Percentiles rank a stretch among this genome's conserved stretches.
phyloP scores from a whole-genome alignment of 768 basidiomycete genomes.

The Suillus bovinus region DNA sequence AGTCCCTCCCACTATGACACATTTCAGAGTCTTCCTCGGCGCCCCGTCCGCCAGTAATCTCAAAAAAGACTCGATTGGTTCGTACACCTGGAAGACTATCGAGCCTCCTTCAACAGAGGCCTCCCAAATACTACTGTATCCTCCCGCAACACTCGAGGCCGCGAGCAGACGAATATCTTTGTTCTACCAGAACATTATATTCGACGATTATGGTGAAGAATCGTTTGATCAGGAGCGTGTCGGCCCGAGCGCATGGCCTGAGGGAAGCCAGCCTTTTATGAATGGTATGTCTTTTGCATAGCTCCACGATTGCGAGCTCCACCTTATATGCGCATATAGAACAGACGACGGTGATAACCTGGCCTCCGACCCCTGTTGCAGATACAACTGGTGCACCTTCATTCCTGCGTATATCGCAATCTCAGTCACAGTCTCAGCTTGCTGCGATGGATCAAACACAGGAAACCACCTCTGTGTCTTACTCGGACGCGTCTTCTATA shows the following conservation, averaged over 20 bases:
- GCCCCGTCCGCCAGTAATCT: slow-evolving; percentile 39
- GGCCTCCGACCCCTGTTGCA: slow-evolving; percentile 49
- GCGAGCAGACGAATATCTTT: slow-evolving; percentile 70
- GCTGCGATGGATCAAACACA: slow-evolving; percentile 43
- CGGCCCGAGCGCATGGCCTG: slow-evolving; percentile 20
- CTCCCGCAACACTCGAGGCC: slow-evolving; percentile 58
- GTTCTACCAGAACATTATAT: slow-evolving; percentile 74
- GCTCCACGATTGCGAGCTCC: slow-evolving; percentile 4
- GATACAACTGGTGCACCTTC: slow-evolving; percentile 23
- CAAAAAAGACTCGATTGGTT: slow-evolving; percentile 29
- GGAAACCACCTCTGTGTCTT: slow-evolving; percentile 50
- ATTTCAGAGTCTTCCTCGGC: slow-evolving; percentile 56
- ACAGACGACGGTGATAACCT: slow-evolving; percentile 54
- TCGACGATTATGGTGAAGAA: slow-evolving; percentile 46
- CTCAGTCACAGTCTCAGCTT: slow-evolving; percentile 15
- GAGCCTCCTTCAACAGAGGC: slow-evolving; percentile 22
- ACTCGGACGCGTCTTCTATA: slow-evolving; percentile 72
- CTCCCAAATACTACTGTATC: slow-evolving; percentile 35
- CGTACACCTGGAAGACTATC: slow-evolving; percentile 49
- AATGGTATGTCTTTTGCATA: slow-evolving; percentile 7
- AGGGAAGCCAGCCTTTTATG: slow-evolving; percentile 2
- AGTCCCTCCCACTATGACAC: slow-evolving; percentile 20
- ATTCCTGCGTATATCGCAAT: slow-evolving; percentile 31
- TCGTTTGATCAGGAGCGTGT: slow-evolving; percentile 22
- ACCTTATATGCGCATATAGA: slow-evolving; percentile 31